Base-by-base conservation (phyloP, 2,329 filamentous ascomycete genomes). In the Westerdykella aurantiaca region DNA sequence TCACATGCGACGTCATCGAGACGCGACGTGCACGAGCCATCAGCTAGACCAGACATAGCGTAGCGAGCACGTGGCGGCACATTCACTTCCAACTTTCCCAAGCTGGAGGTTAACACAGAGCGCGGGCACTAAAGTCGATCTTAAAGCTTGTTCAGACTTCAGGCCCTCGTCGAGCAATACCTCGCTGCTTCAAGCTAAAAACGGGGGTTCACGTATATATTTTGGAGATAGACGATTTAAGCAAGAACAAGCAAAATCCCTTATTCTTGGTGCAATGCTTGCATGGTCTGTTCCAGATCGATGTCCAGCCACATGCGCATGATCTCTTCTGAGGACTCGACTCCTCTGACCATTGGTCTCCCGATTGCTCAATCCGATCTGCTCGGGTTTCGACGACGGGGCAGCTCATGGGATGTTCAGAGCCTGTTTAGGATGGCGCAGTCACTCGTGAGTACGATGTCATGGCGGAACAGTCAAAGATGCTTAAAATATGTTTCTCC, bases 321-420 rank as follows among this genome's bases (percentile, higher is more conserved):
- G 47, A 47, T 18, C 14, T 49, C 4, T 16, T 47, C 6, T 44
- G 41, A 2, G 14, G 22, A 17, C 37, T 49, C 4, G 12, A 41
- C 34, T 44, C 41, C 34, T 44, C 44, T 31, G 35, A 47, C 16
- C 44, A 13, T 38, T 49, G 7, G 29, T 41, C 10, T 46, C 40
- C 21, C 44, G 44, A 33, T 47, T 49, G 29, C 43, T 47, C 13
- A 25, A 7, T 12, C 17, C 44, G 2, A 33, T 44, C 12, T n/a
- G 44, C 11, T 47, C 47, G 10, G 44, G 31, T 10, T 49, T 47
- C 14, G 34, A 47, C 33, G 44, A 49, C 33, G 44, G 44, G n/a
- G 44, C 47, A 37, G 21, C 37, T n/a, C 47, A n/a, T n/a, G n/a
- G n/a, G n/a, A 47, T 35, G 31, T 47, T 37, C 44, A 49, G 18